Conservation (phyloP, 1,284 basidiomycete species). For the Ustilago crameri region DNA sequence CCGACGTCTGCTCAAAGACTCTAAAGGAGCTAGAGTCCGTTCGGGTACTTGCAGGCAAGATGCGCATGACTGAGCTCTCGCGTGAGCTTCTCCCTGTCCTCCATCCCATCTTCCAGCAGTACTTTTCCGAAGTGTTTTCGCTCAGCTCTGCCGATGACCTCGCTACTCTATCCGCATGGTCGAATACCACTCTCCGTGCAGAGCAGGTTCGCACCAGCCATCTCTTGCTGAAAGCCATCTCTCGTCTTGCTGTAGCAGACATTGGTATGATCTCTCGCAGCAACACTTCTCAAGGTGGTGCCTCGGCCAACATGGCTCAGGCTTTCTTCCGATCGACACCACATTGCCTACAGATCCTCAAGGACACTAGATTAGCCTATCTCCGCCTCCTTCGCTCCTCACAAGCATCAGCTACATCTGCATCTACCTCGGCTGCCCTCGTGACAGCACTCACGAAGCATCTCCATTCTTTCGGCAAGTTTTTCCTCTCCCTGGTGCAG, state of each 20-base stretch:
- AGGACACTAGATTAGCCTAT: slow-evolving; percentile 46
- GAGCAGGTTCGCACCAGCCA: slow-evolving; percentile 64
- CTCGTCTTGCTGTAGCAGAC: slow-evolving; percentile 59
- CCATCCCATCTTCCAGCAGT: slow-evolving; percentile 59
- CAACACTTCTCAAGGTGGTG: slow-evolving; percentile 35
- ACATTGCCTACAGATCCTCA: slow-evolving; percentile 47
- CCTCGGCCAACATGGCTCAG: slow-evolving; percentile 55
- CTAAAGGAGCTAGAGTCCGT: slow-evolving; percentile 65
- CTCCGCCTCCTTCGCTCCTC: slow-evolving; percentile 40
- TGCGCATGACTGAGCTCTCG: slow-evolving; percentile 66
- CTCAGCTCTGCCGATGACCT: slow-evolving; percentile 24
- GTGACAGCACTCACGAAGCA: slow-evolving; percentile 61
- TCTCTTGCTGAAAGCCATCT: slow-evolving; percentile 60
- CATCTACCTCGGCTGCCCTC: slow-evolving; percentile 17
- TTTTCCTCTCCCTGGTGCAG: slow-evolving; percentile 61
- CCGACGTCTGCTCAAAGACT: slow-evolving; percentile 56
- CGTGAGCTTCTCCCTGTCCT: slow-evolving; percentile 57
- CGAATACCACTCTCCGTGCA: slow-evolving; percentile 37
- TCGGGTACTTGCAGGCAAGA: slow-evolving; percentile 62
- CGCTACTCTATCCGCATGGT: slow-evolving; percentile 50
- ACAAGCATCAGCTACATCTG: slow-evolving; percentile 15
- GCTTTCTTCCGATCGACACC: slow-evolving; percentile 63
- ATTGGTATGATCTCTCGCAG: slow-evolving; percentile 56
- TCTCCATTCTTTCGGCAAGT: slow-evolving; percentile 62
- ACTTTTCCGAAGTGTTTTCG: slow-evolving; percentile 60